Percentiles rank a stretch among this genome's conserved stretches.
phyloP scores from a whole-genome alignment of 2,329 filamentous ascomycete genomes.

The Incumbomyces lentus region DNA sequence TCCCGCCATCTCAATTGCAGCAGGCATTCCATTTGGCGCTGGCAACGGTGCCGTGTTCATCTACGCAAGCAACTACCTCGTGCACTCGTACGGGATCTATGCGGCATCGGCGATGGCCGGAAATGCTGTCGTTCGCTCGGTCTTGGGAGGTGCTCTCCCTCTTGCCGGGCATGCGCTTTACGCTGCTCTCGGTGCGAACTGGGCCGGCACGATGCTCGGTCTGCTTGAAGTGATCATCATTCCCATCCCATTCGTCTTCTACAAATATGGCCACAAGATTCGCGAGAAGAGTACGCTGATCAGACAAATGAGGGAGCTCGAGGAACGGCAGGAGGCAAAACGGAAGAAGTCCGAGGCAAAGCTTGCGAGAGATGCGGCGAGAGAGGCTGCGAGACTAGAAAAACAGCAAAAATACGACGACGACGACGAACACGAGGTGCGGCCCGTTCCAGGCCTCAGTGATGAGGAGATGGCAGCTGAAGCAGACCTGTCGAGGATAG shows the following conservation, averaged over 20 bases:
- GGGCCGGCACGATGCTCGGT: conserved; percentile 67
- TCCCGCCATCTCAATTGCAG: conserved; percentile 69
- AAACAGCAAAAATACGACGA: too few species aligned
- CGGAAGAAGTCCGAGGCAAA: conserved; percentile 24
- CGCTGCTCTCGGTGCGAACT: conserved; percentile 56
- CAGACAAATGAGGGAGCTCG: conserved; percentile 46
- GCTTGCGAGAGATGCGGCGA: too few species aligned
- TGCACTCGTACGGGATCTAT: conserved; percentile 69
- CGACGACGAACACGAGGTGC: too few species aligned
- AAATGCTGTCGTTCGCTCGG: conserved; percentile 62
- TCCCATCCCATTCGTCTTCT: conserved; percentile 73
- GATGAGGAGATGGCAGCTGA: too few species aligned
- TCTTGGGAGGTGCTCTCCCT: conserved; percentile 68
- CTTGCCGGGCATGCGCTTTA: conserved; percentile 68
- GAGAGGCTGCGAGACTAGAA: too few species aligned
- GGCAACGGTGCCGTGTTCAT: conserved; percentile 74
- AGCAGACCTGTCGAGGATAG: too few species aligned
- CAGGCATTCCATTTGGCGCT: conserved; percentile 67
- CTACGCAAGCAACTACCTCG: conserved; percentile 70
- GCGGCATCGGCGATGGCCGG: conserved; percentile 70
- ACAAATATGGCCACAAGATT: conserved; percentile 49
- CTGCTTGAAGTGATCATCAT: conserved; percentile 63
- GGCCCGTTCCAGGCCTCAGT: too few species aligned
- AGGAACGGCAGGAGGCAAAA: conserved; percentile 36
- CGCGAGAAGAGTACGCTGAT: conserved; percentile 47